Evolutionary conservation across 331 rosid genomes (phyloP).

Genomic region (Quercus lobata): DNA sequence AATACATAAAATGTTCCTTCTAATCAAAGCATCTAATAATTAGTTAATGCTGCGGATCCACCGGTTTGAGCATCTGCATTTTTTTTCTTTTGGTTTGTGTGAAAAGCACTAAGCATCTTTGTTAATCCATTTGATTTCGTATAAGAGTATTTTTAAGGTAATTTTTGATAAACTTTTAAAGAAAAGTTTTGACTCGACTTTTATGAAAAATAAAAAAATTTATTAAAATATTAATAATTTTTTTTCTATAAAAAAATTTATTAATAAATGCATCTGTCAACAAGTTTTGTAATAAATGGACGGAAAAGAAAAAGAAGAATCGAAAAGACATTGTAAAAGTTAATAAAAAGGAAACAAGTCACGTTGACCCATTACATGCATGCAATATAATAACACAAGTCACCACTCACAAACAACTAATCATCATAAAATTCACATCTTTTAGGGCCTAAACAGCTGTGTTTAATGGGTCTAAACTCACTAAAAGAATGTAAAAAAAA

Average conservation of each 20-base stretch:
- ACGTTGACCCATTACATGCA: background rate
- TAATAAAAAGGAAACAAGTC: background rate
- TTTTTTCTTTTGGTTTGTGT: no score
- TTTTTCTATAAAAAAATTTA: no score
- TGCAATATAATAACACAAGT: background rate
- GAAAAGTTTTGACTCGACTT: accelerated
- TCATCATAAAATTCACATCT: background rate
- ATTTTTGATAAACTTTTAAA: accelerated
- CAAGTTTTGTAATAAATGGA: background rate
- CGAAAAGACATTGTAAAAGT: no score
- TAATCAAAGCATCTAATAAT: background rate
- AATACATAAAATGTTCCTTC: background rate
- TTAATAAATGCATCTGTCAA: background rate
- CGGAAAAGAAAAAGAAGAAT: background rate
- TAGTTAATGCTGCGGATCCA: slow-evolving; percentile 21
- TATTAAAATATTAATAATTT: no score
- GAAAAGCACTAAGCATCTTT: no score
- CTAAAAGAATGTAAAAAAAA: background rate
- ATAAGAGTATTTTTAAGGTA: accelerated
- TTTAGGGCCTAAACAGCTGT: background rate
- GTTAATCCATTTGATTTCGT: no score
- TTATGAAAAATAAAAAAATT: no score
- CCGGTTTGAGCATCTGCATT: slow-evolving; percentile 22
- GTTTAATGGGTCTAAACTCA: background rate
- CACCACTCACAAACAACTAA: background rate